phyloP scores from a whole-genome alignment of 495 filamentous ascomycete species.

The Aspergillus cavernicola region DNA sequence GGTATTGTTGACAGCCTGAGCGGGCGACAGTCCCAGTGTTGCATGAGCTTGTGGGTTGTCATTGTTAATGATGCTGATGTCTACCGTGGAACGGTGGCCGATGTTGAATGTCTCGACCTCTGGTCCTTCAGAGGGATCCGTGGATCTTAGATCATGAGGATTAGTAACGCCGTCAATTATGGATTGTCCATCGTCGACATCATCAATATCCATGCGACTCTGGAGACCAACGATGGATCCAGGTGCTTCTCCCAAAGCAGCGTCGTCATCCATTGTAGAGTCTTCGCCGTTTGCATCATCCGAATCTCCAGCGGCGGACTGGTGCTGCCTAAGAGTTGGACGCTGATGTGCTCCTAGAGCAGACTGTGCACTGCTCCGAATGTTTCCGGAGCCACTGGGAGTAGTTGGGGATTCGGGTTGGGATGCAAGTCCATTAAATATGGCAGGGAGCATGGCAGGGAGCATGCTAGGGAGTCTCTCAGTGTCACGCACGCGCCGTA shows the following conservation, averaged over 20 bases:
- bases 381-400: conserved; percentile 64
- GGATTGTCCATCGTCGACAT: conserved; percentile 67
- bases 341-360: conserved; percentile 49
- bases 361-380: conserved; percentile 41
- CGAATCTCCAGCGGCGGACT: conserved; percentile 79
- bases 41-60: conserved; percentile 54
- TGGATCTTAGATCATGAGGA: conserved; percentile 67
- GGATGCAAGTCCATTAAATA: conserved; percentile 69
- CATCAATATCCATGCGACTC: conserved; percentile 71
- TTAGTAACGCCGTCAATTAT: conserved; percentile 76
- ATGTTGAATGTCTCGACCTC: conserved; percentile 93
- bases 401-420: conserved; percentile 95
- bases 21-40: conserved; percentile 71
- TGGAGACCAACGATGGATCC: conserved; percentile 78
- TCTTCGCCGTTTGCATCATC: conserved; percentile 83
- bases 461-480: conserved; percentile 86
- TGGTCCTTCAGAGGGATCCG: conserved; percentile 75
- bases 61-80: conserved; percentile 80
- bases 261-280: conserved; percentile 63
- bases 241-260: conserved; percentile 53
- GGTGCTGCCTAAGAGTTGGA: conserved; percentile 81
- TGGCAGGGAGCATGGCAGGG: conserved; percentile 66
- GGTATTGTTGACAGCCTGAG: conserved; percentile 63
- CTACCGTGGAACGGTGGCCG: conserved; percentile 81
- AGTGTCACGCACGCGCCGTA: conserved; percentile 77